Percentiles rank a stretch among this genome's conserved stretches.
These are phyloP conservation scores for Penstemon davidsonii DNA, from an alignment of 257 asterid genomes.

Conservation along the genomic window DNA sequence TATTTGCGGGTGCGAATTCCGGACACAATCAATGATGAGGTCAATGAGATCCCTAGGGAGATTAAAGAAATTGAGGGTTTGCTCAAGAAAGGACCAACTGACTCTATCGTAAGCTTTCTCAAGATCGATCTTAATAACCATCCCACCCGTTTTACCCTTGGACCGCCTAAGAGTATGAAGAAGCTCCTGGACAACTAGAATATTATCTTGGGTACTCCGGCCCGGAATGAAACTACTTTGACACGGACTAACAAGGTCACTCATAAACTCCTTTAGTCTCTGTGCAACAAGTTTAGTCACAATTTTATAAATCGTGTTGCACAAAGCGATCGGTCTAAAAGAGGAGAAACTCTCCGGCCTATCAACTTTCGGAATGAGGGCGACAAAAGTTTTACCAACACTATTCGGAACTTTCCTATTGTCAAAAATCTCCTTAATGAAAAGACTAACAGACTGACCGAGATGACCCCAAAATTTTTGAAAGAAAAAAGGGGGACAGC, in stretches of 20 bases:
- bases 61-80: too few relatives aligned
- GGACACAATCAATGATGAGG: too few relatives aligned
- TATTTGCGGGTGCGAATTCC: too few relatives aligned
- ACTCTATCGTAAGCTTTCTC: neutral
- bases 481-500: neutral
- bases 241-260: neutral
- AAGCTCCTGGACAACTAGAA: neutral
- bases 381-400: neutral
- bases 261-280: neutral
- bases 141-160: neutral
- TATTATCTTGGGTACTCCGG: neutral
- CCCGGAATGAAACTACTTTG: slow-evolving; percentile 11
- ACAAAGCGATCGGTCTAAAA: neutral
- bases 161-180: neutral
- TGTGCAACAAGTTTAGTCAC: neutral
- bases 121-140: neutral
- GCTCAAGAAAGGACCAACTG: neutral
- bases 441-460: neutral
- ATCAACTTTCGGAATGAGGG: neutral
- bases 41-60: too few relatives aligned
- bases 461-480: neutral
- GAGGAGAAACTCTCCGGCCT: neutral
- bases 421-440: neutral
- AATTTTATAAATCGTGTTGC: neutral
- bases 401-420: neutral